Percentiles rank a stretch among this genome's conserved stretches.
These are phyloP conservation scores for Hypoxylon crocopeplum DNA, from an alignment of 495 filamentous ascomycete species.

Conservation along the genomic window DNA sequence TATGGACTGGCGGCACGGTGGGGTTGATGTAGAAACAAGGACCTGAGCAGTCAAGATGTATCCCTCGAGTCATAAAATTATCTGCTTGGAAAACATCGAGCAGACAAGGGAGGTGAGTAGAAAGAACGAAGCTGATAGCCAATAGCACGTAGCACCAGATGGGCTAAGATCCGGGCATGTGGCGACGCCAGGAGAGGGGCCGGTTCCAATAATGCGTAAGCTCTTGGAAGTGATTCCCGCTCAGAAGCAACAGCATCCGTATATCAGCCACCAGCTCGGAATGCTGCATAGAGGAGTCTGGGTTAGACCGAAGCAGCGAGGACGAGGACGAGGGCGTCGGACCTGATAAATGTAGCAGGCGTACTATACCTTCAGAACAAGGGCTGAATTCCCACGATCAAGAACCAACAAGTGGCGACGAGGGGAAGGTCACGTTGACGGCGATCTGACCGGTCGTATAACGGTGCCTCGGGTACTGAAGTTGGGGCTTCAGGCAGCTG, in stretches of 20 bases:
- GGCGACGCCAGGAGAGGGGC: constrained; percentile 26
- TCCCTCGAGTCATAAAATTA: constrained; percentile 25
- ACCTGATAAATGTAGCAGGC: constrained; percentile 17
- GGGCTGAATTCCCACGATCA: constrained; percentile 16
- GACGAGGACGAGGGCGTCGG: constrained; percentile 1
- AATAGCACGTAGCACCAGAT: constrained; percentile 18
- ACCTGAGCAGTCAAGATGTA: constrained; percentile 12
- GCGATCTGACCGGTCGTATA: constrained; percentile 34
- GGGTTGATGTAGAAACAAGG: constrained; percentile 26
- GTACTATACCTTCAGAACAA: constrained; percentile 14
- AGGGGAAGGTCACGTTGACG: constrained; percentile 28
- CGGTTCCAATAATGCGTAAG: constrained; percentile 20
- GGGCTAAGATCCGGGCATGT: constrained; percentile 13
- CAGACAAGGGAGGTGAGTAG: constrained; percentile 2
- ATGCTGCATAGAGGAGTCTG: constrained; percentile 20
- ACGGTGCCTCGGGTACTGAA: constrained; percentile 21
- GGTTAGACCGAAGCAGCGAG: constrained; percentile 16
- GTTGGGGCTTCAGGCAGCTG: constrained; percentile 16
- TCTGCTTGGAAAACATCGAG: constrained; percentile 8
- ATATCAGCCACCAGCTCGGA: constrained; percentile 19
- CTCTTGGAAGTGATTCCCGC: constrained; percentile 22
- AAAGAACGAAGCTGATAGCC: constrained; percentile 16
- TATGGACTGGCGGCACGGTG: constrained; percentile 22
- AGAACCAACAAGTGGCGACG: constrained; percentile 13
- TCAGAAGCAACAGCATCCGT: constrained; percentile 14